Base-by-base conservation (phyloP, 192 early-diverging fungal species). In the Diversispora eburnea region DNA sequence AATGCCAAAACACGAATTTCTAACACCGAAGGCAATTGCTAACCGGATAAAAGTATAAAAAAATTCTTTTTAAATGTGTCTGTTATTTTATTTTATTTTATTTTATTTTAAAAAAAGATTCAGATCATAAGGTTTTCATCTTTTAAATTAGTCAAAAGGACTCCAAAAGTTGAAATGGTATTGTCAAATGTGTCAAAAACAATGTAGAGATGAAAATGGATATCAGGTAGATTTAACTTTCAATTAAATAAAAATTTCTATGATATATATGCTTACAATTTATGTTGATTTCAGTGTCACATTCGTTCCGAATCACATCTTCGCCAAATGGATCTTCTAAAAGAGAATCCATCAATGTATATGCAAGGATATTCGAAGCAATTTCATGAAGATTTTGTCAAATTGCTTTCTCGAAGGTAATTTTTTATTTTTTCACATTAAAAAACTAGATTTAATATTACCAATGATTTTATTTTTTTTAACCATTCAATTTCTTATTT, bases 321-420 rank as follows among this genome's bases (percentile, higher is more conserved):
- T 77, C 85, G 91, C 5, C 90, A 93, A 76, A 93, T 94, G 93
- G 59, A 80, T 13, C 83, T 94, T 8, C 91, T 94, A 77, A 85
- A 88, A 13, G 88, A 92, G 55, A 84, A 82, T 59, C 83, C 91
- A 46, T 39, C 49, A 15, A 63, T 12, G 48, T 73, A 73, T 20
- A 58, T 60, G 57, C 55, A 63, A 41, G 47, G 56, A 51, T 94
- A 91, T 76, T 94, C 93, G 9, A 78, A 84, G 57, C 87, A 95
- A 67, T 99, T 99, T 78, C 85, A 91, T 75, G 68, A 82, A 15
- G 92, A 91, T 19, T 99, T 97, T 72, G 68, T 97, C 52, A 89
- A 93, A 55, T 76, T 96, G 8, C 84, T 98, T 3, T 94, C 93
- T 0, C 81, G 89, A 42, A 82, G 87, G 84, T 90, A 77, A 39